A percentile compares a stretch with the other conserved stretches of the same genome.
These are phyloP conservation scores for Phialophora chinensis DNA, from an alignment of 2,329 filamentous ascomycete species.

Conservation along the genomic window DNA sequence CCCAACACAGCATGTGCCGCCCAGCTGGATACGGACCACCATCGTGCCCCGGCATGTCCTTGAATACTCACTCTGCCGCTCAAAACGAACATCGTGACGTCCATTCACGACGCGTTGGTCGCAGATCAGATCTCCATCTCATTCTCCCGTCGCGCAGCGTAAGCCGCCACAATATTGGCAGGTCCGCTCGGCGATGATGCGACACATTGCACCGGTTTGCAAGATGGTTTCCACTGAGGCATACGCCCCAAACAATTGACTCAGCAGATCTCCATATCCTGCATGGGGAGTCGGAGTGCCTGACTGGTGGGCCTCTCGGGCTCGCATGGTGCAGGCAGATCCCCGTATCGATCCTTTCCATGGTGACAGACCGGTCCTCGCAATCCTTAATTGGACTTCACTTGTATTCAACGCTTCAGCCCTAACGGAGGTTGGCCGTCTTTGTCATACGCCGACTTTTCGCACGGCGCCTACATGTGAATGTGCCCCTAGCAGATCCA, in stretches of 20 bases:
- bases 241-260: neutral
- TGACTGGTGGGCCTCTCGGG: neutral
- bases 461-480: neutral
- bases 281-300: neutral
- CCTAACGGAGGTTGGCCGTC: neutral
- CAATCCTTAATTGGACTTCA: neutral
- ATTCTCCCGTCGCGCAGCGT: neutral
- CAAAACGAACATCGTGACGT: neutral
- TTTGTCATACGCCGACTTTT: neutral
- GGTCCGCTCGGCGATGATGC: neutral
- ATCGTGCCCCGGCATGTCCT: neutral
- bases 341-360: neutral
- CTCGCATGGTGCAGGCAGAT: neutral
- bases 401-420: neutral
- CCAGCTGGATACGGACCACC: neutral
- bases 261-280: conserved; percentile 1
- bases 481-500: too few relatives aligned
- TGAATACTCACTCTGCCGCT: neutral
- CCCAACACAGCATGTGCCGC: neutral
- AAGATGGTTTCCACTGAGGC: neutral
- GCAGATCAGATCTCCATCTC: neutral
- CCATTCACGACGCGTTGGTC: neutral
- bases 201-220: neutral
- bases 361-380: neutral
- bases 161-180: neutral